Evolutionary conservation across 495 filamentous ascomycete genomes (phyloP).

Genomic region (Hyaloscypha bicolor): DNA sequence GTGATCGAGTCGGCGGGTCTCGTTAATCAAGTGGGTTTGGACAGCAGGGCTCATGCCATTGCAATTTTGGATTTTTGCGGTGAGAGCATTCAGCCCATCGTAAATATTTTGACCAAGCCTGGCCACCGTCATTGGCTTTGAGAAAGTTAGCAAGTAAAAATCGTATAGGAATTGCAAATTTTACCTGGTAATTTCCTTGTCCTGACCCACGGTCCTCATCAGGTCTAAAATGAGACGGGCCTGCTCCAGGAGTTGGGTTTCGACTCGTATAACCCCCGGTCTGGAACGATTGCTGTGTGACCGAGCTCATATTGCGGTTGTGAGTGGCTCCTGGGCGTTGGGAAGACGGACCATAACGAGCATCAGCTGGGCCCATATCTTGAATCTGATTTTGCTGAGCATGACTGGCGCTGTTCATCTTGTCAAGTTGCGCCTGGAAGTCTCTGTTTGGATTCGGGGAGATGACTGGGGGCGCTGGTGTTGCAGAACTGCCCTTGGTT

Average conservation of each 20-base stretch:
- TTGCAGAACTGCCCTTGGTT: conserved; percentile 23
- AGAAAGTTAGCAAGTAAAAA: conserved; percentile 22
- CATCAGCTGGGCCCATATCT: neutral
- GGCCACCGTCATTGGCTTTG: conserved; percentile 40
- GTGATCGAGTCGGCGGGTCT: conserved; percentile 18
- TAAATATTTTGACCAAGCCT: conserved; percentile 13
- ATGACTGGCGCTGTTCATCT: conserved; percentile 17
- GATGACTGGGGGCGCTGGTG: conserved; percentile 15
- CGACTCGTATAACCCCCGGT: neutral
- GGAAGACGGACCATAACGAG: neutral
- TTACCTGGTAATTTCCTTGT: neutral
- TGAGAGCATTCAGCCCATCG: conserved; percentile 4
- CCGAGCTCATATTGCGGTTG: neutral
- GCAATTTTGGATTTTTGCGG: neutral
- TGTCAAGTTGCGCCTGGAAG: conserved; percentile 1
- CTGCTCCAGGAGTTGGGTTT: neutral
- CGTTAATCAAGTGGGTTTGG: conserved; percentile 8
- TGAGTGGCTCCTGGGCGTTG: neutral
- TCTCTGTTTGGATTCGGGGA: conserved; percentile 20
- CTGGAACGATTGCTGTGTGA: neutral
- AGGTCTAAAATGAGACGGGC: neutral
- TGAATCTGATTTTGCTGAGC: neutral
- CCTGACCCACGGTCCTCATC: neutral
- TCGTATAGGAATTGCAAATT: neutral
- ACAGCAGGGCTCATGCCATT: conserved; percentile 5